Evolutionary conservation across 257 asterid genomes (phyloP).

Genomic region (Primulina huaijiensis): DNA sequence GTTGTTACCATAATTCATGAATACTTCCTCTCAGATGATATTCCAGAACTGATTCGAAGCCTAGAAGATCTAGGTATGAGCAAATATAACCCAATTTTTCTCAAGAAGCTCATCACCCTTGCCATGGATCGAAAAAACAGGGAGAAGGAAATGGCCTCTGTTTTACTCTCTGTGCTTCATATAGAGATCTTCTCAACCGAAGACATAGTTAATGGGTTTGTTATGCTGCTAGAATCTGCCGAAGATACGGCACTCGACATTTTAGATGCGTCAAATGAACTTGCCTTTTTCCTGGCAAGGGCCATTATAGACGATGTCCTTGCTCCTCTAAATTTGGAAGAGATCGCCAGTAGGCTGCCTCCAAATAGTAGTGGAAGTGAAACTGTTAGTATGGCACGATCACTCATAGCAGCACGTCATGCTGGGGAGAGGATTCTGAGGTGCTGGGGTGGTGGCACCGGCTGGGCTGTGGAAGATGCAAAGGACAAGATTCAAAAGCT

Average conservation of each 20-base stretch:
- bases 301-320: slow-evolving; percentile 91
- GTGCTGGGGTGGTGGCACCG: slow-evolving; percentile 99
- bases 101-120: slow-evolving; percentile 78
- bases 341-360: slow-evolving; percentile 57
- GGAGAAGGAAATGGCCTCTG: slow-evolving; percentile 98
- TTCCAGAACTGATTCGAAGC: slow-evolving; percentile 85
- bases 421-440: slow-evolving; percentile 99
- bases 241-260: slow-evolving; percentile 94
- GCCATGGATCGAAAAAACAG: slow-evolving; percentile 94
- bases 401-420: slow-evolving; percentile 85
- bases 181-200: slow-evolving; percentile 84
- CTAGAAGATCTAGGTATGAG: slow-evolving; percentile 81
- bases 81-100: slow-evolving; percentile 65
- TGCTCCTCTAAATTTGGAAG: slow-evolving; percentile 83
- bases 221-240: slow-evolving; percentile 82
- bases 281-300: slow-evolving; percentile 83
- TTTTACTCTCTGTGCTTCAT: slow-evolving; percentile 81
- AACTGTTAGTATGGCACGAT: slow-evolving; percentile 67
- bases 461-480: slow-evolving; percentile 99
- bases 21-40: slow-evolving; percentile 89
- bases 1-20: slow-evolving; percentile 78
- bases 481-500: slow-evolving; percentile 96
- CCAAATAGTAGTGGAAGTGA: slow-evolving; percentile 74
- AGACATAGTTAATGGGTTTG: slow-evolving; percentile 81
- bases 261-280: slow-evolving; percentile 84